Percentiles rank a stretch among this genome's conserved stretches.
Evolutionary conservation across 805 yeast species (phyloP).

Genomic region (Saturnispora saitoi): DNA sequence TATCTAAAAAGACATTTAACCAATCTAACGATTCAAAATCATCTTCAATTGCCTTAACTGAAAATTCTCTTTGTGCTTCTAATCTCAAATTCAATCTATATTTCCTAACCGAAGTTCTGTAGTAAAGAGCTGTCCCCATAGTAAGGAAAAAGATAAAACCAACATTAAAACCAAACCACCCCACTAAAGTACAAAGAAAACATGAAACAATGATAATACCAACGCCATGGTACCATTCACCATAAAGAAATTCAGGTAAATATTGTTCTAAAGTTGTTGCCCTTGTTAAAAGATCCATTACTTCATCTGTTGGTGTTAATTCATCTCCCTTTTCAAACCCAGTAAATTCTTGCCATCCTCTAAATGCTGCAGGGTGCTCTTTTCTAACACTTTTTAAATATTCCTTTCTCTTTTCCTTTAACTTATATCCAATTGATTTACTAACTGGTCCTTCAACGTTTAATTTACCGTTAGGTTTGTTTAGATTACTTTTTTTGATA

Average conservation of each 20-base stretch:
- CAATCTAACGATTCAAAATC: constrained; percentile 95
- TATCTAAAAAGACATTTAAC: constrained; percentile 81
- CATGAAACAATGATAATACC: constrained; percentile 63
- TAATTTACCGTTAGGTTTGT: not conserved
- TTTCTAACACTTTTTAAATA: constrained; percentile 28
- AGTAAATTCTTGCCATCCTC: constrained; percentile 94
- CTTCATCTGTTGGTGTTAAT: constrained; percentile 59
- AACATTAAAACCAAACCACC: constrained; percentile 65
- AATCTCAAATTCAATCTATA: constrained; percentile 70
- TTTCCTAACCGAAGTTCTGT: constrained; percentile 76
- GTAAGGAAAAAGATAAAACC: constrained; percentile 76
- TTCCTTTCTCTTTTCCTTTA: constrained; percentile 15
- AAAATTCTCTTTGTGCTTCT: constrained; percentile 76
- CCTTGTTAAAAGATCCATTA: constrained; percentile 57
- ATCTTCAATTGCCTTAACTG: constrained; percentile 70
- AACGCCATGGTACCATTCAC: constrained; percentile 96
- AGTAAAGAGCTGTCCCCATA: constrained; percentile 53
- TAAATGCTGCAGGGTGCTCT: constrained; percentile 56
- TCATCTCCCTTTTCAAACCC: constrained; percentile 70
- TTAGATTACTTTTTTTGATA: not conserved
- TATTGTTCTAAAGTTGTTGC: constrained; percentile 70
- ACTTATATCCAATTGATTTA: constrained; percentile 20
- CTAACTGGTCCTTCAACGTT: constrained; percentile 24
- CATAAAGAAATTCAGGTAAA: constrained; percentile 68
- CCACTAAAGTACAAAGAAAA: constrained; percentile 67